A percentile compares a stretch with the other conserved stretches of the same genome.
Evolutionary conservation across 352 stramenopile genomes (phyloP).

Genomic region (Lagenidium giganteum): DNA sequence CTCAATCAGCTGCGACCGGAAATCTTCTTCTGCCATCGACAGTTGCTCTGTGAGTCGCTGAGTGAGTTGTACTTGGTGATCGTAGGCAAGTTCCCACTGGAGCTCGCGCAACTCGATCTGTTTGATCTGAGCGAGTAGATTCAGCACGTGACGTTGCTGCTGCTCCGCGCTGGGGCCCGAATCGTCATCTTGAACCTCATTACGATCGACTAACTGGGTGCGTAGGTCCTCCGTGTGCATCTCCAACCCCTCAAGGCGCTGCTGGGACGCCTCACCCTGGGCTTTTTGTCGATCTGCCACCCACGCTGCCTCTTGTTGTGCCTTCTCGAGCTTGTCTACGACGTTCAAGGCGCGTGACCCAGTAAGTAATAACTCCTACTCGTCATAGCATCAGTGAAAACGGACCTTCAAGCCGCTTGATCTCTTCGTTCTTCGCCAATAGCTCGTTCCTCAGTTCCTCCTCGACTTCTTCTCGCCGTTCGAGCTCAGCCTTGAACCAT

Average conservation of each 20-base stretch:
- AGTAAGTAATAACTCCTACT: too few relatives aligned
- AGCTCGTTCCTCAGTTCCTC: background rate
- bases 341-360: too few relatives aligned
- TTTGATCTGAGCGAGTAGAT: constrained; percentile 30
- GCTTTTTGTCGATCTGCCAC: too few relatives aligned
- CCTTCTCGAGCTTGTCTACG: too few relatives aligned
- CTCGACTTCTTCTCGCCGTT: too few relatives aligned
- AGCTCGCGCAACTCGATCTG: constrained; percentile 30
- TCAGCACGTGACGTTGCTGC: constrained; percentile 16
- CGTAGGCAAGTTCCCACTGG: constrained; percentile 30
- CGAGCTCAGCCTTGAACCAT: too few relatives aligned
- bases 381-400: too few relatives aligned
- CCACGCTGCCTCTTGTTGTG: too few relatives aligned
- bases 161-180: constrained; percentile 1
- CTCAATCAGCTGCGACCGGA: background rate
- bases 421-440: too few relatives aligned
- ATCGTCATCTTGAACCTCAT: background rate
- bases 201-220: too few relatives aligned
- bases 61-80: constrained; percentile 20
- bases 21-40: constrained; percentile 41
- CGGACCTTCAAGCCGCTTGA: too few relatives aligned
- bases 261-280: too few relatives aligned
- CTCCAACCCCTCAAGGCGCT: constrained; percentile 3
- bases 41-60: constrained; percentile 26
- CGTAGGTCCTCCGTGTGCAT: constrained; percentile 15